Evolutionary conservation across 192 early-diverging fungal genomes (phyloP).

Genomic region (Glomus cerebriforme): DNA sequence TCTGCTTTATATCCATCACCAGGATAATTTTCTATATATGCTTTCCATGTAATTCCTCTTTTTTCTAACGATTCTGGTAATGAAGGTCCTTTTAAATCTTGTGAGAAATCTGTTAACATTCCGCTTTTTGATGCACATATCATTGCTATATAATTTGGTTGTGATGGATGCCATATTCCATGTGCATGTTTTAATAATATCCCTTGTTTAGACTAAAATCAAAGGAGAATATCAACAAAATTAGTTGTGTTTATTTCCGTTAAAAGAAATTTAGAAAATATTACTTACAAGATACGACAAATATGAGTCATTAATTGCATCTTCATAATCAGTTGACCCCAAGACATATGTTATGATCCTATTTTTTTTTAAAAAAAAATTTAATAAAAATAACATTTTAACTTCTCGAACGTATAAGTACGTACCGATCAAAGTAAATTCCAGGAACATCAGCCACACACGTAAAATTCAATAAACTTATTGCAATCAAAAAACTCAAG

Average conservation of each 20-base stretch:
- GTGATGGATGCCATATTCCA: slow-evolving; percentile 61
- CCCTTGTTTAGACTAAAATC: slow-evolving; percentile 37
- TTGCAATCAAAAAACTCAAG: neutral
- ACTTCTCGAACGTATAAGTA: neutral
- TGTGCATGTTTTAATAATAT: slow-evolving; percentile 60
- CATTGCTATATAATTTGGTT: slow-evolving; percentile 75
- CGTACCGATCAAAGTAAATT: slow-evolving; percentile 19
- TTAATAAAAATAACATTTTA: neutral
- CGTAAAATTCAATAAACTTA: neutral
- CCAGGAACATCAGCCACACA: neutral
- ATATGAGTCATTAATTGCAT: slow-evolving; percentile 12
- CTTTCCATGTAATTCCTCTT: slow-evolving; percentile 60
- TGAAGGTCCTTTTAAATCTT: slow-evolving; percentile 16
- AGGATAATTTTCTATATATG: slow-evolving; percentile 65
- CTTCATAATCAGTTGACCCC: neutral
- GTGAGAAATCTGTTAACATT: slow-evolving; percentile 16
- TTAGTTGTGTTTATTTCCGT: neutral
- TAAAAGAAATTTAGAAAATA: neutral
- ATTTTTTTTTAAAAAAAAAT: neutral
- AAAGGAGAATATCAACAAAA: neutral
- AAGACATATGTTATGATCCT: slow-evolving; percentile 20
- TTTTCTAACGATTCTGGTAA: slow-evolving; percentile 59
- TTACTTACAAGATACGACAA: slow-evolving; percentile 8
- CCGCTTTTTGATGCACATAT: slow-evolving; percentile 35
- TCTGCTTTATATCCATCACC: slow-evolving; percentile 35